Base-by-base conservation (phyloP, 257 asterid genomes). In the Jacaranda copaia region DNA sequence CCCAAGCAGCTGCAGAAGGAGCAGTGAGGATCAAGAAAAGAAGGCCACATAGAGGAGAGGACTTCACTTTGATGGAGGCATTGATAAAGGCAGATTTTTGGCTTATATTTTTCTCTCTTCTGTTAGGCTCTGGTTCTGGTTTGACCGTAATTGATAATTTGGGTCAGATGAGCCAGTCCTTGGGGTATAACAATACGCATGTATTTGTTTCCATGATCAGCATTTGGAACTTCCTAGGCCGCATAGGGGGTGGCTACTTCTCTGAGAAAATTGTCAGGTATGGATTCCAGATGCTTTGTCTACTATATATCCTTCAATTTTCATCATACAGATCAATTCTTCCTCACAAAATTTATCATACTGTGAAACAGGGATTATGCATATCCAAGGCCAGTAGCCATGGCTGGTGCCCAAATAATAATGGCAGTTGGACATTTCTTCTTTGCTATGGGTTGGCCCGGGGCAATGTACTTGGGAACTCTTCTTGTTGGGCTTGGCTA, bases 401-500 rank as follows among this genome's bases (percentile, higher is more conserved):
- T 93, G 89, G 97, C 94, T n/a, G 80, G 74, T 70, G 97, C 98
- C 46, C 98, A 93, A 82, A 85, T 72, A 42, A 60, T 91, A 49
- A 88, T 93, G 97, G 97, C 92, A 4, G 45, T 93, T 0, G 97
- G 98, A n/a, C 97, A 91, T 81, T 89, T 89, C 86, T 68, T 88
- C 84, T 87, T 91, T 43, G 97, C 98, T 8, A 88, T 91, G 98
- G 98, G 93, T 8, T 93, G 97, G 97, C 92, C 97, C 0, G 93
- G 93, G 20, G 93, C 86, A 51, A 84, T 93, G 94, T 89, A 93
- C 80, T 68, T 93, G 8, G 97, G 92, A 74, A 93, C 97, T 32
- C 94, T 93, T 71, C 86, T 93, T 36, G 97, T 91, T 0, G 98
- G 98, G 74, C 92, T 93, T n/a, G 98, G 97, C n/a, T 93, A 93